phyloP scores from a whole-genome alignment of 1,139 yeast genomes.

The Wickerhamomyces sp. region DNA sequence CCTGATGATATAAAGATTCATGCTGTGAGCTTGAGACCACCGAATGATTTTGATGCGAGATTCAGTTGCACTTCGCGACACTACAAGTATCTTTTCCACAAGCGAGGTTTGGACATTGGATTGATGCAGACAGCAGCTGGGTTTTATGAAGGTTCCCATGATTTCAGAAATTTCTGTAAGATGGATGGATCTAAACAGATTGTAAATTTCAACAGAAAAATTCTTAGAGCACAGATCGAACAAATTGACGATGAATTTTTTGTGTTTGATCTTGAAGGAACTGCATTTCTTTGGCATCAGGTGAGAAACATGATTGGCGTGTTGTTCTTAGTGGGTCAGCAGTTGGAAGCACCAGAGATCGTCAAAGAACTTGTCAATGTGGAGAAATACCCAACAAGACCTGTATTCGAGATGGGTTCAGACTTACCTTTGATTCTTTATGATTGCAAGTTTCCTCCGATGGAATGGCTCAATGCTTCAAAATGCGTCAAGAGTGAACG shows the following conservation, averaged over 20 bases:
- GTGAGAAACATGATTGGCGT: slow-evolving; percentile 94
- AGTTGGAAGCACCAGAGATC: slow-evolving; percentile 55
- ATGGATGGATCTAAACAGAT: slow-evolving; percentile 93
- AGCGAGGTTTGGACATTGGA: slow-evolving; percentile 51
- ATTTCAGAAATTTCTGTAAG: slow-evolving; percentile 91
- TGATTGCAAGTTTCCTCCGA: slow-evolving; percentile 69
- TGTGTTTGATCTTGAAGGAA: slow-evolving; percentile 76
- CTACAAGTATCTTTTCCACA: slow-evolving; percentile 72
- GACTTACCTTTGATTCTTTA: slow-evolving; percentile 86
- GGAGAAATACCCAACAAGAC: slow-evolving; percentile 58
- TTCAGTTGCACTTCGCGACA: slow-evolving; percentile 83
- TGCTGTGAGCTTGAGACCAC: slow-evolving; percentile 78
- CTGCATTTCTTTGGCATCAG: slow-evolving; percentile 97
- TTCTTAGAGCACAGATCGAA: slow-evolving; percentile 47
- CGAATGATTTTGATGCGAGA: slow-evolving; percentile 80
- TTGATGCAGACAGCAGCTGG: slow-evolving; percentile 68
- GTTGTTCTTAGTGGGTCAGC: slow-evolving; percentile 75
- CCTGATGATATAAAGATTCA: slow-evolving; percentile 85
- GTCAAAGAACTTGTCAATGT: slow-evolving; percentile 57
- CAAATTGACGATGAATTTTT: slow-evolving; percentile 40
- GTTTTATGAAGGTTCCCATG: slow-evolving; percentile 69
- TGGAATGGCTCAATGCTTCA: slow-evolving; percentile 54
- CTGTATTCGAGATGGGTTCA: slow-evolving; percentile 84
- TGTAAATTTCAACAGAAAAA: slow-evolving; percentile 60
- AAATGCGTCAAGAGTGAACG: slow-evolving; percentile 18